Conservation (phyloP, 1,139 yeast species). For the Sugiyamaella neomexicana region DNA sequence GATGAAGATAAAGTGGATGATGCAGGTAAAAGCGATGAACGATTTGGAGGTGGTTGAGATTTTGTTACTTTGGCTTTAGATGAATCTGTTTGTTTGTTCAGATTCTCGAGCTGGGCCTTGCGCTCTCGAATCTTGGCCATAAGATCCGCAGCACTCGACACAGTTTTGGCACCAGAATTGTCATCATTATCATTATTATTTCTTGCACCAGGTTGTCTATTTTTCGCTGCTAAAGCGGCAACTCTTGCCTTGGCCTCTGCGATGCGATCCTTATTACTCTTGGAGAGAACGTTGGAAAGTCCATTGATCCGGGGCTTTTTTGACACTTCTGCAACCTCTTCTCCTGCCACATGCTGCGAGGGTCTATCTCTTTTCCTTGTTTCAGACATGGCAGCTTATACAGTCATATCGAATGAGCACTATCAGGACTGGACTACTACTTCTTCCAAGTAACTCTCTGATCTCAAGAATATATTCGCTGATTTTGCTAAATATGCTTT, state of each 20-base stretch:
- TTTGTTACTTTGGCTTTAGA: background rate
- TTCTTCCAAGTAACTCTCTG: too few relatives aligned
- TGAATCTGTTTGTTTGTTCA: background rate
- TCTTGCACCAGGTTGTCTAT: background rate
- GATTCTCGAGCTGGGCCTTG: slow-evolving; percentile 15
- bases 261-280: background rate
- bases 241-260: slow-evolving; percentile 11
- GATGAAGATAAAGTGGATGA: background rate
- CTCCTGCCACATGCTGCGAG: background rate
- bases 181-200: background rate
- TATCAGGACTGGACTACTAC: too few relatives aligned
- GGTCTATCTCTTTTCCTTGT: slow-evolving; percentile 16
- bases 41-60: background rate
- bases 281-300: background rate
- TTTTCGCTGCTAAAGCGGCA: slow-evolving; percentile 7
- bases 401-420: background rate
- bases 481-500: too few relatives aligned
- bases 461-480: too few relatives aligned
- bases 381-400: slow-evolving; percentile 5
- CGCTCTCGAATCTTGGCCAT: slow-evolving; percentile 20
- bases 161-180: background rate
- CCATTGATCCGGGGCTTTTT: slow-evolving; percentile 10
- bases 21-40: too few relatives aligned
- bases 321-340: background rate
- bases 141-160: slow-evolving; percentile 15